Evolutionary conservation across 2,329 filamentous ascomycete species (phyloP).

Genomic region (Alternaria viburni): DNA sequence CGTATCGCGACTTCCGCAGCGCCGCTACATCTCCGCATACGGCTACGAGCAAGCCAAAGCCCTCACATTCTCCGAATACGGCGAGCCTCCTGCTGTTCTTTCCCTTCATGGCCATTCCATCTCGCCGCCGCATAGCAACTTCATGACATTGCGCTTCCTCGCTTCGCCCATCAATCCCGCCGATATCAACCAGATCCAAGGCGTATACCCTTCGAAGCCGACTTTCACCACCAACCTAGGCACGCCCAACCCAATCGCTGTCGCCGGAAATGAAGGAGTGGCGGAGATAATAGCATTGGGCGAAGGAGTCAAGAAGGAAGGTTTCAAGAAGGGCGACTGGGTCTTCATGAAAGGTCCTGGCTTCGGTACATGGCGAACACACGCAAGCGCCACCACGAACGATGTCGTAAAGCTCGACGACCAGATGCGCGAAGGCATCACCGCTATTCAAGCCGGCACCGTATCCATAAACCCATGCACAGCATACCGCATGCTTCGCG

Average conservation of each 20-base stretch:
- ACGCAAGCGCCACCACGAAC: slow-evolving; percentile 70
- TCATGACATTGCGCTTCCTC: slow-evolving; percentile 83
- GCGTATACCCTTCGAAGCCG: slow-evolving; percentile 88
- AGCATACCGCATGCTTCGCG: slow-evolving; percentile 89
- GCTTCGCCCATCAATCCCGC: slow-evolving; percentile 94
- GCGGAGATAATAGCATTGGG: slow-evolving; percentile 84
- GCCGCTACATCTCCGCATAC: slow-evolving; percentile 64
- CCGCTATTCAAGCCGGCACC: slow-evolving; percentile 79
- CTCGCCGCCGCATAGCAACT: slow-evolving; percentile 72
- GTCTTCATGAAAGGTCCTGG: slow-evolving; percentile 84
- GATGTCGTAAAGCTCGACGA: slow-evolving; percentile 73
- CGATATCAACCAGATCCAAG: slow-evolving; percentile 97
- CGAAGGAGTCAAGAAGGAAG: slow-evolving; percentile 58
- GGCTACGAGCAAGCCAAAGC: slow-evolving; percentile 86
- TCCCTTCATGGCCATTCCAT: slow-evolving; percentile 78
- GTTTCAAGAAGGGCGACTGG: slow-evolving; percentile 82
- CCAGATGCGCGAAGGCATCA: slow-evolving; percentile 72
- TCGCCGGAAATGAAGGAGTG: slow-evolving; percentile 89
- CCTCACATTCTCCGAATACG: slow-evolving; percentile 76
- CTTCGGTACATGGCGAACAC: slow-evolving; percentile 94
- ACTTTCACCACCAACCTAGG: slow-evolving; percentile 77
- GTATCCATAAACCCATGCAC: slow-evolving; percentile 93
- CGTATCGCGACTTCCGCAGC: slow-evolving; percentile 26
- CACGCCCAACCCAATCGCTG: slow-evolving; percentile 75
- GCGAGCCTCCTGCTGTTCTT: slow-evolving; percentile 74